Evolutionary conservation across 2,329 filamentous ascomycete species (phyloP).

Genomic region (Xylaria sp.): DNA sequence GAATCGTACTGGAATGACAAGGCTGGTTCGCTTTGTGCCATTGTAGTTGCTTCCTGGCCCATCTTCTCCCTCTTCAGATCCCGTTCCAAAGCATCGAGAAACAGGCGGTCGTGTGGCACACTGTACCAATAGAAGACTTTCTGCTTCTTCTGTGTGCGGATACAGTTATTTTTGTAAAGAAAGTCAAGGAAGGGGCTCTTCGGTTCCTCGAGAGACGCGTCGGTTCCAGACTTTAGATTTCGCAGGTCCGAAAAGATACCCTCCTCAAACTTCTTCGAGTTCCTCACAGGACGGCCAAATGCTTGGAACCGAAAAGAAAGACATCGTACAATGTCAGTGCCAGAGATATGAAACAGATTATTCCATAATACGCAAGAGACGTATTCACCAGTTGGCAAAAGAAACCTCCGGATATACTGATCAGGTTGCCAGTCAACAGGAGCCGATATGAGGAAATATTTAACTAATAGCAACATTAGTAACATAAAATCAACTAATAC

Average conservation of each 20-base stretch:
- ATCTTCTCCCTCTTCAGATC: constrained; percentile 99
- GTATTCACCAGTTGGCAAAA: constrained; percentile 96
- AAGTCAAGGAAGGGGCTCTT: constrained; percentile 99
- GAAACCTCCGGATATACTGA: constrained; percentile 94
- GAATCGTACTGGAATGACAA: constrained; percentile 99
- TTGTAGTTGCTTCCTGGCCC: constrained; percentile 93
- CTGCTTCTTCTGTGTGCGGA: constrained; percentile 99
- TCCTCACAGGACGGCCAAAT: constrained; percentile 97
- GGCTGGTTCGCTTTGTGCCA: constrained; percentile 95
- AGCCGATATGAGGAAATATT: constrained; percentile 99
- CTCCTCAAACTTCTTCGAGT: constrained; percentile 99
- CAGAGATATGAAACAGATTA: constrained; percentile 99
- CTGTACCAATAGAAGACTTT: constrained; percentile 99
- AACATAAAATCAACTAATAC: not conserved
- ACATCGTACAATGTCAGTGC: constrained; percentile 97
- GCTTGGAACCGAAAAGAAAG: constrained; percentile 98
- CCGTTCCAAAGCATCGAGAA: constrained; percentile 95
- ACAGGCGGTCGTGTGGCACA: constrained; percentile 95
- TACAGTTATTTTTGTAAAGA: constrained; percentile 99
- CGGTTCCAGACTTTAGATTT: constrained; percentile 97
- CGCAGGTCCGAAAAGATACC: constrained; percentile 98
- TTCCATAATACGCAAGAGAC: constrained; percentile 99
- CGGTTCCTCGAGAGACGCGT: constrained; percentile 96
- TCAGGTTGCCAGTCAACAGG: constrained; percentile 97
- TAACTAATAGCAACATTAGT: constrained; percentile 64